Evolutionary conservation across 2,329 filamentous ascomycete genomes (phyloP).

Genomic region (Hypocrella siamensis): DNA sequence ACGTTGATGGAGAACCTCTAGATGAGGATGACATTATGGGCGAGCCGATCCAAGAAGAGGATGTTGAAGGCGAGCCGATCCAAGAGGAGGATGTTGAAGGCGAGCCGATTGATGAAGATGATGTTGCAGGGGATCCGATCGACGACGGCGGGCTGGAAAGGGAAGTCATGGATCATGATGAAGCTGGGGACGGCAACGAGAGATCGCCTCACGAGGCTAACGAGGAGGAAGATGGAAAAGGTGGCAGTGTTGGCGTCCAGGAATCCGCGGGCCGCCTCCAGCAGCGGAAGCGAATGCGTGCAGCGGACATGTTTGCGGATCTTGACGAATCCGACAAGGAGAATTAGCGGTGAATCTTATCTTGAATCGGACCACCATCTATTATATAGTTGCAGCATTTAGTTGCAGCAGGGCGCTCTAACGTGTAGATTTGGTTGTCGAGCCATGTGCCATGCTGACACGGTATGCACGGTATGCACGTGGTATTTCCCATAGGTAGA

Average conservation of each 20-base stretch:
- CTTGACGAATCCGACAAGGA: neutral
- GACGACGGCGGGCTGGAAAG: conserved; percentile 27
- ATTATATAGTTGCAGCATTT: too few relatives aligned
- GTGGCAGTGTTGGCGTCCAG: conserved; percentile 13
- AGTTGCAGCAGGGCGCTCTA: too few relatives aligned
- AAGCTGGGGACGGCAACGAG: conserved; percentile 20
- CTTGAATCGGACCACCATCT: too few relatives aligned
- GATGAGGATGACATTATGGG: conserved; percentile 28
- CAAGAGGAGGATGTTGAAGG: conserved; percentile 31
- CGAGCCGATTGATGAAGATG: conserved; percentile 26
- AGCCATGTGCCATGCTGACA: too few relatives aligned
- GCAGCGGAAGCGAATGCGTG: conserved; percentile 49
- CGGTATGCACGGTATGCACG: too few relatives aligned
- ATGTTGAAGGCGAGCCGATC: conserved; percentile 29
- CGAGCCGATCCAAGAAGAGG: conserved; percentile 29
- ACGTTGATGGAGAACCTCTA: conserved; percentile 20
- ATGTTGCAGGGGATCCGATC: conserved; percentile 22
- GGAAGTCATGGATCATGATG: conserved; percentile 26
- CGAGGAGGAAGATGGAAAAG: conserved; percentile 27
- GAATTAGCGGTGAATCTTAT: too few relatives aligned
- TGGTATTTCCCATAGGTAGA: too few relatives aligned
- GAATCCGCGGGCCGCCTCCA: conserved; percentile 16
- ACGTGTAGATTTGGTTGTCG: too few relatives aligned
- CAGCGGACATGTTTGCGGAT: conserved; percentile 78
- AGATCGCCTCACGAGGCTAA: neutral